These are phyloP conservation scores for Beverwykella pulmonaria DNA, from an alignment of 495 filamentous ascomycete species.

Conservation along the genomic window DNA sequence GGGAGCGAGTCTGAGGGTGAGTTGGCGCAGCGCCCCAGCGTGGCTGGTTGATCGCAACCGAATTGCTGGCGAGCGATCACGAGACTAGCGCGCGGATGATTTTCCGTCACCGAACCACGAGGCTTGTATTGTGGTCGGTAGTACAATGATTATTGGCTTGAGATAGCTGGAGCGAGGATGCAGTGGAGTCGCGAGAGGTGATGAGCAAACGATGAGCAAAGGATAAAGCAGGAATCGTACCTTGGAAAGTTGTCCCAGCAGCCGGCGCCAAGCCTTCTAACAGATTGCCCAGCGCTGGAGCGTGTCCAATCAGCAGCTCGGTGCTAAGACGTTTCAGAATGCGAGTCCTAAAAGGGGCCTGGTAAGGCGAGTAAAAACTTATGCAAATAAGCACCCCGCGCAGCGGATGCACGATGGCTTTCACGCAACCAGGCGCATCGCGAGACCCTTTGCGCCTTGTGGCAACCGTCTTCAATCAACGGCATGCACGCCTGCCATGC, in stretches of 20 bases:
- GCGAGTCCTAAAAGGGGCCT: conserved; percentile 1
- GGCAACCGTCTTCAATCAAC: too few species aligned
- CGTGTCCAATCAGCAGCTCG: background rate
- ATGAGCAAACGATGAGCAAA: background rate
- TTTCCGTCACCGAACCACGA: background rate
- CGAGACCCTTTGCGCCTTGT: background rate
- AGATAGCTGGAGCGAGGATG: background rate
- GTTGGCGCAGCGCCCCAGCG: background rate
- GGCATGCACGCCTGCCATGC: too few species aligned
- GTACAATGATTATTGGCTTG: background rate
- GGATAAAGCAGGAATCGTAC: background rate
- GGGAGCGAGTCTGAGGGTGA: background rate
- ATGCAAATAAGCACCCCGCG: conserved; percentile 1
- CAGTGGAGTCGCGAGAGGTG: background rate
- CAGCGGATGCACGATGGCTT: background rate
- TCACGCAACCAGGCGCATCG: background rate
- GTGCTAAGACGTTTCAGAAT: background rate
- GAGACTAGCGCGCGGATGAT: background rate
- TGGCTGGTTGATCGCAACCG: conserved; percentile 5
- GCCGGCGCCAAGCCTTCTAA: background rate
- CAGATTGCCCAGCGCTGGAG: background rate
- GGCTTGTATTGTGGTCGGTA: background rate
- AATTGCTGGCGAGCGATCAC: background rate
- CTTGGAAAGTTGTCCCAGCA: background rate
- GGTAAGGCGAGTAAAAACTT: background rate